Conservation (phyloP, 768 basidiomycete species). For the Exsudoporus frostii region DNA sequence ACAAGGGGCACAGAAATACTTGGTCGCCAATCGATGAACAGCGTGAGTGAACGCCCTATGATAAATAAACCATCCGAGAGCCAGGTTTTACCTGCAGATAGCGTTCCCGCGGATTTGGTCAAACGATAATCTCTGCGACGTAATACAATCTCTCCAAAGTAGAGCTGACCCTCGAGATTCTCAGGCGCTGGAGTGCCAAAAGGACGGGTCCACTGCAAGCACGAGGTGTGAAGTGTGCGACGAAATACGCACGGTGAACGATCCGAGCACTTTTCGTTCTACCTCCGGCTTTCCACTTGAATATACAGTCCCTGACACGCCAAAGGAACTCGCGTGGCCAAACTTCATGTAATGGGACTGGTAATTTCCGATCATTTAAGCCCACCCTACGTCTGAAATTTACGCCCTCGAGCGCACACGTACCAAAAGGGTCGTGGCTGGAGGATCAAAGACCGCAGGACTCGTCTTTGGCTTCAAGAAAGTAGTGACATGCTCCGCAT, state of each 20-base stretch:
- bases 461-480: conserved; percentile 17
- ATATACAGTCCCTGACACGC: conserved; percentile 7
- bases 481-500: conserved; percentile 5
- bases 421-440: conserved; percentile 20
- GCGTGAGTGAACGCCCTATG: not conserved
- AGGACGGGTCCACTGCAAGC: not conserved
- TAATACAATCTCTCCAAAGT: conserved; percentile 8
- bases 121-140: conserved; percentile 3
- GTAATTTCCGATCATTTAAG: conserved; percentile 23
- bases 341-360: conserved; percentile 15
- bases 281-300: conserved; percentile 5
- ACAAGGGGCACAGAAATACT: conserved; percentile 4
- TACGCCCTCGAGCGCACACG: conserved; percentile 11
- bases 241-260: conserved; percentile 11
- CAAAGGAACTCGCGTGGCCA: conserved; percentile 19
- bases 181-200: conserved; percentile 3
- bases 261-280: not conserved
- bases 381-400: conserved; percentile 2
- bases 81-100: conserved; percentile 8
- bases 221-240: not conserved
- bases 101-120: conserved; percentile 23
- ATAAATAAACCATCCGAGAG: conserved; percentile 5
- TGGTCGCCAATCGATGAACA: conserved; percentile 2
- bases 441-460: conserved; percentile 21
- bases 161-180: conserved; percentile 5